phyloP scores from a whole-genome alignment of 768 basidiomycete species.

The Cantharellus anzutake region DNA sequence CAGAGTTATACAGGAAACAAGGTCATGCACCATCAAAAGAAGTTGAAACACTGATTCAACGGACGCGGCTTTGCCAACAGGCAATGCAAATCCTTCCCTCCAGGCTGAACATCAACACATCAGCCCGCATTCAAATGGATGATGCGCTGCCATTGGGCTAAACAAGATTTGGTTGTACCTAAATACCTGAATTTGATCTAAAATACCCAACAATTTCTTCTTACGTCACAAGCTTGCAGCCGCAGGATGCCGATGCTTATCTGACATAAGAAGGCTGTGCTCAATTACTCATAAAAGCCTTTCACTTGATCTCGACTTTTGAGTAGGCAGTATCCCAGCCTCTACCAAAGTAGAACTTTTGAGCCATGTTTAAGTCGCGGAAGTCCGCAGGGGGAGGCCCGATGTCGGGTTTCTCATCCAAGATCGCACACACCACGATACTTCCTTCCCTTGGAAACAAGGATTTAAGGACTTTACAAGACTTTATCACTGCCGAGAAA shows the following conservation, averaged over 20 bases:
- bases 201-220: too few species aligned
- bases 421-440: slow-evolving; percentile 49
- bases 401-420: slow-evolving; percentile 18
- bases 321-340: too few species aligned
- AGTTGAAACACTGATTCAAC: neutral
- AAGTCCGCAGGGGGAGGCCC: neutral
- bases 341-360: too few species aligned
- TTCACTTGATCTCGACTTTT: too few species aligned
- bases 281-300: too few species aligned
- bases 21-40: neutral
- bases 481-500: slow-evolving; percentile 82
- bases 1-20: neutral
- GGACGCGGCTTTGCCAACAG: neutral
- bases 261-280: too few species aligned
- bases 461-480: slow-evolving; percentile 66
- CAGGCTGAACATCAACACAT: neutral
- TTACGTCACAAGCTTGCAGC: too few species aligned
- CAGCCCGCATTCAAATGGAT: too few species aligned
- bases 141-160: too few species aligned
- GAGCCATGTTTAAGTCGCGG: neutral
- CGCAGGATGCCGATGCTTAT: too few species aligned
- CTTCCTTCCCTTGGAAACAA: slow-evolving; percentile 57
- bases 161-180: too few species aligned
- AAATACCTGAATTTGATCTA: too few species aligned
- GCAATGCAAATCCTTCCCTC: neutral